These are phyloP conservation scores for Phaffomyces thermotolerans DNA, from an alignment of 805 yeast species.

Conservation along the genomic window DNA sequence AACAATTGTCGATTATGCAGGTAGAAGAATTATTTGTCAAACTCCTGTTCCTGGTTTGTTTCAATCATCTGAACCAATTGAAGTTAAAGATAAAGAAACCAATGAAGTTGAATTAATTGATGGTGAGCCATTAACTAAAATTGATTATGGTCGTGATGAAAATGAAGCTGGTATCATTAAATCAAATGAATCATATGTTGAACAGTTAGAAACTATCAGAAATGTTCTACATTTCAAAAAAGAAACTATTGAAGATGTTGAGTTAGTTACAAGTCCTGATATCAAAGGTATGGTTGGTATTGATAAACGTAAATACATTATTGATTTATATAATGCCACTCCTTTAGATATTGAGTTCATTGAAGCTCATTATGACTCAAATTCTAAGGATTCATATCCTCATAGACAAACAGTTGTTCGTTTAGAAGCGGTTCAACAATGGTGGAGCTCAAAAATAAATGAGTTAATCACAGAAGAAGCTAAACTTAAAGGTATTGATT, in stretches of 20 bases:
- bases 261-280: conserved; percentile 63
- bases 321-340: conserved; percentile 77
- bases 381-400: conserved; percentile 51
- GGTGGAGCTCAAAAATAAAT: conserved; percentile 71
- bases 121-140: conserved; percentile 24
- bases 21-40: conserved; percentile 83
- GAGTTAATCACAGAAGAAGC: conserved; percentile 31
- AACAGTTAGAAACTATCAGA: conserved; percentile 52
- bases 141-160: conserved; percentile 64
- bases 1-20: conserved; percentile 83
- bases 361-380: conserved; percentile 44
- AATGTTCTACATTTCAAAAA: conserved; percentile 72
- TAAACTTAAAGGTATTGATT: conserved; percentile 21
- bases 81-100: conserved; percentile 33
- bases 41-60: conserved; percentile 88
- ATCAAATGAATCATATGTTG: conserved; percentile 45
- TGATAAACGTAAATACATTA: conserved; percentile 76
- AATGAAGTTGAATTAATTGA: conserved; percentile 30
- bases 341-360: conserved; percentile 79
- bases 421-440: conserved; percentile 82
- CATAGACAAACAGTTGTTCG: conserved; percentile 75
- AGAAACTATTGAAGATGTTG: conserved; percentile 45
- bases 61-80: conserved; percentile 32
- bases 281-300: conserved; percentile 82
- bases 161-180: conserved; percentile 43